These are phyloP conservation scores for Lotmaria passim DNA, from an alignment of 208 protist species.

Conservation along the genomic window DNA sequence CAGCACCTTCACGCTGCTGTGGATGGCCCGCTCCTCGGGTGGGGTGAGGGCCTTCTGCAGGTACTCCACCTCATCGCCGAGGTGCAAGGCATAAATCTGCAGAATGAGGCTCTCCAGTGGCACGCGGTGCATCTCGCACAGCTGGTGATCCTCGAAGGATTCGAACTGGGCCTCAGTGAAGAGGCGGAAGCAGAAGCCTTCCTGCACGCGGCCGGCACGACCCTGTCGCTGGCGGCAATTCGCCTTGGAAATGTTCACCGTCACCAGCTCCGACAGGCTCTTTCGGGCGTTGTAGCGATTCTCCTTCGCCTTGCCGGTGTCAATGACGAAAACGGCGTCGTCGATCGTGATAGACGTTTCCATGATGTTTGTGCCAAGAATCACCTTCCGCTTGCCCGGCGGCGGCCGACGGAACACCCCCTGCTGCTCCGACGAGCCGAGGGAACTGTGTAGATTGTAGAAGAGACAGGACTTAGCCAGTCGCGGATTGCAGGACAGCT, in stretches of 20 bases:
- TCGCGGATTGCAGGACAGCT: slow-evolving; percentile 68
- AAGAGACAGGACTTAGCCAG: slow-evolving; percentile 66
- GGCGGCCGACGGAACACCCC: slow-evolving; percentile 91
- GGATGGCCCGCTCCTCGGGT: slow-evolving; percentile 80
- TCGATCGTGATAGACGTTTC: slow-evolving; percentile 99
- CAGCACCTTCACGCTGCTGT: slow-evolving; percentile 87
- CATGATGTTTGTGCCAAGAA: slow-evolving; percentile 98
- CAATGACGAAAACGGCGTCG: slow-evolving; percentile 97
- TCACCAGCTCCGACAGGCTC: slow-evolving; percentile 84
- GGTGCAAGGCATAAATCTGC: slow-evolving; percentile 92
- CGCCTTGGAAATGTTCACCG: slow-evolving; percentile 94
- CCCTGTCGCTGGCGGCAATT: slow-evolving; percentile 95
- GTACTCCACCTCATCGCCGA: slow-evolving; percentile 90
- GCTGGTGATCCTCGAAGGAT: slow-evolving; percentile 84
- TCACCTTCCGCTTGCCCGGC: slow-evolving; percentile 92
- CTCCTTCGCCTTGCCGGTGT: slow-evolving; percentile 96
- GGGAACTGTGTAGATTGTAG: slow-evolving; percentile 94
- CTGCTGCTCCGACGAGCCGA: slow-evolving; percentile 93
- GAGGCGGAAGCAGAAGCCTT: slow-evolving; percentile 95
- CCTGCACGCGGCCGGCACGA: slow-evolving; percentile 95
- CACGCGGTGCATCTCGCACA: slow-evolving; percentile 96
- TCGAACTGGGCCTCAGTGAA: slow-evolving; percentile 92
- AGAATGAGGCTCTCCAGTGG: slow-evolving; percentile 96
- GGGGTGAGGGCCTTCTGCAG: slow-evolving; percentile 87
- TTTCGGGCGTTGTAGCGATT: slow-evolving; percentile 90